Evolutionary conservation across 1,284 basidiomycete species (phyloP).

Genomic region (Phenoliferia sp.): DNA sequence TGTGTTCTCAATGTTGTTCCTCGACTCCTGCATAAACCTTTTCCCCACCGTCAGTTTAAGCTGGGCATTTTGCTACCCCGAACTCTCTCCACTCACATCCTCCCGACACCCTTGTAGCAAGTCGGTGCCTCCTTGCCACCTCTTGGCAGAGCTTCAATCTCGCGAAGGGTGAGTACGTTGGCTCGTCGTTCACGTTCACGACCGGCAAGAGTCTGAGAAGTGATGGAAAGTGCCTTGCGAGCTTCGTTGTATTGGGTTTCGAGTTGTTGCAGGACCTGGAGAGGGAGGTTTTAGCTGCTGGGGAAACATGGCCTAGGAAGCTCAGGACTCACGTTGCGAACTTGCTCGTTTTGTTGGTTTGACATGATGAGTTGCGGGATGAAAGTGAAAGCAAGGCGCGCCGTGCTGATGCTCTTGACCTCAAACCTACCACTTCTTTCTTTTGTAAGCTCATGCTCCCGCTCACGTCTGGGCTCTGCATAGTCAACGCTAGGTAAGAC

Average conservation of each 20-base stretch:
- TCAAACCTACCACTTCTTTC: no score
- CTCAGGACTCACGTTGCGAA: conserved; percentile 16
- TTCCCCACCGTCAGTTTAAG: not conserved
- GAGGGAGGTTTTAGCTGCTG: not conserved
- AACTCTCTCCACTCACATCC: conserved; percentile 17
- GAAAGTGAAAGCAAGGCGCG: no score
- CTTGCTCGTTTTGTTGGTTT: conserved; percentile 8
- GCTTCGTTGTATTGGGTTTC: conserved; percentile 28
- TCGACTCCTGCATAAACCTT: conserved; percentile 33
- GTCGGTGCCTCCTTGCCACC: conserved; percentile 4
- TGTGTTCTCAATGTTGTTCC: conserved; percentile 30
- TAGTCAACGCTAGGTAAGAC: no score
- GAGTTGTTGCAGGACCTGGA: conserved; percentile 27
- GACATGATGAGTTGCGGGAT: not conserved
- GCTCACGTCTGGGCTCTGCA: no score
- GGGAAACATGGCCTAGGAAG: fast-evolving
- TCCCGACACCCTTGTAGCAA: conserved; percentile 29
- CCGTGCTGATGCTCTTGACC: no score
- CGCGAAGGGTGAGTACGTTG: conserved; percentile 28
- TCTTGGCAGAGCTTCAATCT: conserved; percentile 28
- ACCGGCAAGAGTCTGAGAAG: conserved; percentile 10
- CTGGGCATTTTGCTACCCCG: not conserved
- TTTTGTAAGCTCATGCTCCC: no score
- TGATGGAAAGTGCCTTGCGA: conserved; percentile 14
- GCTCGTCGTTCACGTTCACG: conserved; percentile 26